A percentile compares a stretch with the other conserved stretches of the same genome.
Conservation (phyloP, 352 stramenopile species). For the Globisporangium cylindrosporum region DNA sequence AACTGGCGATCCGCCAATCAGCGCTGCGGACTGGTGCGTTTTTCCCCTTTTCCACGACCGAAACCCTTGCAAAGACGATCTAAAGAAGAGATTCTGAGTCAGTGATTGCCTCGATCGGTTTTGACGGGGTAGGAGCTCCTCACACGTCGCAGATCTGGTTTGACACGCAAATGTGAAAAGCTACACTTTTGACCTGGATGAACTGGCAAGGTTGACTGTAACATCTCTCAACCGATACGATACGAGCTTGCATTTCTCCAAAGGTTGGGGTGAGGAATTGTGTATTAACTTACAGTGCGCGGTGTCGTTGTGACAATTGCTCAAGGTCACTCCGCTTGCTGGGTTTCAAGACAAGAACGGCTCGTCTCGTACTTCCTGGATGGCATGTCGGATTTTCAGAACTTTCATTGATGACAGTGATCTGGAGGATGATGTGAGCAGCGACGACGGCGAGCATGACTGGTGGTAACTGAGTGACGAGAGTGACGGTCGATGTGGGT, state of each 20-base stretch:
- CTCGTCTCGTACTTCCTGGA: constrained; percentile 73
- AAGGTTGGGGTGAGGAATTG: neutral
- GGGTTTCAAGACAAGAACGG: constrained; percentile 29
- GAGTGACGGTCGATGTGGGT: constrained; percentile 1
- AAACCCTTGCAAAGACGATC: neutral
- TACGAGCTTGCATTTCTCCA: neutral
- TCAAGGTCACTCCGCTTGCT: neutral
- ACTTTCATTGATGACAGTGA: constrained; percentile 32
- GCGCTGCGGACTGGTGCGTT: constrained; percentile 8
- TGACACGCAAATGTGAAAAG: neutral
- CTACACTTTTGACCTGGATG: neutral
- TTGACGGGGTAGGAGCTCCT: neutral
- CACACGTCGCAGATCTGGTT: constrained; percentile 21
- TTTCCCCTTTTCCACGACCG: constrained; percentile 8
- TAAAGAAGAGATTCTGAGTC: neutral
- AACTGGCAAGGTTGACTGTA: neutral
- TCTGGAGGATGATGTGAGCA: constrained; percentile 4
- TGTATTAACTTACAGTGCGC: constrained; percentile 5
- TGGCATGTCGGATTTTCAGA: constrained; percentile 63
- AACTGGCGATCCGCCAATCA: constrained; percentile 37
- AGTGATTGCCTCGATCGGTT: neutral
- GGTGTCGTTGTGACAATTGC: neutral
- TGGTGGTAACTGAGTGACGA: constrained; percentile 4
- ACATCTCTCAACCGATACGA: neutral
- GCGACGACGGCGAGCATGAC: constrained; percentile 6